phyloP scores from a whole-genome alignment of 768 basidiomycete genomes.

The Naganishia vaughanmartiniae region DNA sequence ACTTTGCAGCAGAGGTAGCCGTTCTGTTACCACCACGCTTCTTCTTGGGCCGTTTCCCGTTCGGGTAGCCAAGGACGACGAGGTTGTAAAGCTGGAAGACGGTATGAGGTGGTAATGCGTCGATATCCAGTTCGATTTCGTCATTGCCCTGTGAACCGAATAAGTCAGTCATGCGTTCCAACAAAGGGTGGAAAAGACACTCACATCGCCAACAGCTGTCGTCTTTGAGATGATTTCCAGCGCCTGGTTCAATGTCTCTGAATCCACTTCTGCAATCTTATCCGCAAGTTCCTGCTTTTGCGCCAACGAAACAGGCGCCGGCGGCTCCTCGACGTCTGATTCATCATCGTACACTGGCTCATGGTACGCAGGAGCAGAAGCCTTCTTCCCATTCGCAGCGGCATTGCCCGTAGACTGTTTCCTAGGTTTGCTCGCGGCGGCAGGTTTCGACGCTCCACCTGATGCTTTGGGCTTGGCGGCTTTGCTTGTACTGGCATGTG shows the following conservation, averaged over 20 bases:
- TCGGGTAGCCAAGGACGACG: constrained; percentile 58
- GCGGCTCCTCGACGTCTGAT: constrained; percentile 36
- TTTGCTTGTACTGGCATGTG: constrained; percentile 11
- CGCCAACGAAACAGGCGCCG: constrained; percentile 67
- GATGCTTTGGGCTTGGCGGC: constrained; percentile 19
- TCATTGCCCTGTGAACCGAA: constrained; percentile 56
- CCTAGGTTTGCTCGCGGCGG: constrained; percentile 33
- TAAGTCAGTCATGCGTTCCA: constrained; percentile 3
- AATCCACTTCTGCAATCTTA: constrained; percentile 82
- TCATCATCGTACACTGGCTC: constrained; percentile 35
- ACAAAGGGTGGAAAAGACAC: constrained; percentile 49
- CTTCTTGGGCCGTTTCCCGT: constrained; percentile 35
- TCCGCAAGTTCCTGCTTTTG: constrained; percentile 99
- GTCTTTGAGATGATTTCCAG: constrained; percentile 94
- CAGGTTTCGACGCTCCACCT: background rate
- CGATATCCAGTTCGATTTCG: constrained; percentile 98
- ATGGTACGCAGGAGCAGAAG: constrained; percentile 18
- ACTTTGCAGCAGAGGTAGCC: constrained; percentile 37
- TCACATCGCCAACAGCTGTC: constrained; percentile 86
- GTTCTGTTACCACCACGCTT: constrained; percentile 55
- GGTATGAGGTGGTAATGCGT: constrained; percentile 77
- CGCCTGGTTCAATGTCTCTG: constrained; percentile 76
- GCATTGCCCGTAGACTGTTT: constrained; percentile 33
- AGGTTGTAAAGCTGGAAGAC: constrained; percentile 93
- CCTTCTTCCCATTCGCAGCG: constrained; percentile 29